Base-by-base conservation (phyloP, 1,284 basidiomycete genomes). In the Bondarzewia mesenterica region DNA sequence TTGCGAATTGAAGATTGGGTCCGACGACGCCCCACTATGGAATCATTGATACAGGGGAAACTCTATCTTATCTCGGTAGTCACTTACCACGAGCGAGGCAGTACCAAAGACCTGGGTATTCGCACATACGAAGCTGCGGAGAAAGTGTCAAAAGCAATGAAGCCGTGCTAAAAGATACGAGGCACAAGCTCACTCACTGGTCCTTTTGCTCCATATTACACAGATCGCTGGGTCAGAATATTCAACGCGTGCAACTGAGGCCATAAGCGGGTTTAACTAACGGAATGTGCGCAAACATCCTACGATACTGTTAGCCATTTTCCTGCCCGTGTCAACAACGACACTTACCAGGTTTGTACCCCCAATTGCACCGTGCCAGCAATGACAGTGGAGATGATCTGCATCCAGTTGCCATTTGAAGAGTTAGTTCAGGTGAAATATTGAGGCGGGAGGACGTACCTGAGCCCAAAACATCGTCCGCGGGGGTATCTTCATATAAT, bases 401-500 rank as follows among this genome's bases (percentile, higher is more conserved):
- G 25, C n/a, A 18, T 27, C 12, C 18, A 8, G 6, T 22, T 18
- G 40, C 18, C 5, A 41, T 41, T 20, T n/a, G n/a, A n/a, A 41
- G n/a, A 36, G 5, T 36, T 14, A 21, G 35, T 20, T 25, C 10
- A 15, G 15, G 38, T 14, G n/a, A 27, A 23, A 20, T 26, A 8
- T 16, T 3, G 7, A 25, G 20, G 20, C 7, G 7, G 22, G 18
- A 10, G 7, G 15, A 29, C 36, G 16, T 8, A 47, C 55, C 57
- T 81, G 77, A 10, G 63, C 61, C 50, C 62, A 61, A 60, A 81
- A 75, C 67, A 80, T 75, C 37, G 65, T 58, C 12, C 72, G 69
- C 7, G 72, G 74, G 1, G 73, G 70, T 25, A 77, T 63, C 61
- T 75, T 75, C 73, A 75, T 75, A 61, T 75, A 75, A 51, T 75